Conservation (phyloP, 345 rosid species). For the Lenwebbia sp. region DNA sequence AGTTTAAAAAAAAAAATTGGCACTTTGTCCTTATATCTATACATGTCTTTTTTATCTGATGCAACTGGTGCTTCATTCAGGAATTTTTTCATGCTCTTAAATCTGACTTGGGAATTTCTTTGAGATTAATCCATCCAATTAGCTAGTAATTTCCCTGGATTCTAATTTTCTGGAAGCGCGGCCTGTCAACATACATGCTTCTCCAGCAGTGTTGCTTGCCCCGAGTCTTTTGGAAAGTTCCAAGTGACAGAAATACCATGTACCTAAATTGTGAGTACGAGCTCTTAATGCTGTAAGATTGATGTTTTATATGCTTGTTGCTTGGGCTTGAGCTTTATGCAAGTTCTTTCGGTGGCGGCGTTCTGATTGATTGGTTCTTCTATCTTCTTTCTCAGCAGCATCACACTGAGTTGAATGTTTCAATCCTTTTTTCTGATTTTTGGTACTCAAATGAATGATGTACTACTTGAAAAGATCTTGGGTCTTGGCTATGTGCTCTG, state of each 20-base stretch:
- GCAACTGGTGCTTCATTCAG: not conserved
- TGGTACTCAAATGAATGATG: not conserved
- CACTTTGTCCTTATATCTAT: no score
- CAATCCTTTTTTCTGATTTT: not conserved
- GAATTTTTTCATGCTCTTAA: not conserved
- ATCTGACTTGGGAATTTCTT: not conserved
- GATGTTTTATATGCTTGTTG: no score
- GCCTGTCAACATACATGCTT: not conserved
- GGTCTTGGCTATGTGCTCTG: not conserved
- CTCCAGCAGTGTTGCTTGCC: no score
- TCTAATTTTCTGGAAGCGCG: not conserved
- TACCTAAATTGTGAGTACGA: no score
- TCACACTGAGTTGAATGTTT: not conserved
- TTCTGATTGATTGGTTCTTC: not conserved
- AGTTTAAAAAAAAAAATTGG: no score
- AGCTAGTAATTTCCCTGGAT: not conserved
- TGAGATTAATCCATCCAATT: not conserved
- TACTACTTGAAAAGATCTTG: not conserved
- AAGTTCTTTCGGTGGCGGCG: not conserved
- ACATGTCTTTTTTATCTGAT: not conserved
- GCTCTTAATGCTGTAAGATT: no score
- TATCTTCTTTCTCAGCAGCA: not conserved
- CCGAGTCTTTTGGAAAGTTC: not conserved
- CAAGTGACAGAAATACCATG: not conserved
- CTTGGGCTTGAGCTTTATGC: not conserved